These are phyloP conservation scores for Eucalyptus cloeziana DNA, from an alignment of 345 rosid species.

Conservation along the genomic window DNA sequence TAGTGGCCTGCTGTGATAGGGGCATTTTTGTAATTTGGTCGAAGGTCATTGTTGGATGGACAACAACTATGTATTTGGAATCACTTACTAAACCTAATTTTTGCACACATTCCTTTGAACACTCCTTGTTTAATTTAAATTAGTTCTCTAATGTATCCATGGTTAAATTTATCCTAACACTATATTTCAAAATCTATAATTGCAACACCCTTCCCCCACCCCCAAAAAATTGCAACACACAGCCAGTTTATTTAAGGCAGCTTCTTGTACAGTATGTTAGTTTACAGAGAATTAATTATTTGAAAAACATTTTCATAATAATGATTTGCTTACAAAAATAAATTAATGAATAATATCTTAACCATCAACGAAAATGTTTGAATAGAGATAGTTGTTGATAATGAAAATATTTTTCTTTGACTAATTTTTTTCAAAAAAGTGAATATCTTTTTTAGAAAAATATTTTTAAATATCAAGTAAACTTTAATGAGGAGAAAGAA, in stretches of 20 bases:
- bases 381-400: too few species aligned
- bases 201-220: not conserved
- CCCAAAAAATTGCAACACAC: not conserved
- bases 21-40: not conserved
- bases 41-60: not conserved
- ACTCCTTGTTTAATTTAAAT: not conserved
- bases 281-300: too few species aligned
- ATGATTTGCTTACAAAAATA: too few species aligned
- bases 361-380: too few species aligned
- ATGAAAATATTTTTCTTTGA: too few species aligned
- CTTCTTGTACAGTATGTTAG: not conserved
- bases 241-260: not conserved
- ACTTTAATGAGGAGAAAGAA: too few species aligned
- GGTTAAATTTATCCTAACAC: not conserved
- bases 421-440: too few species aligned
- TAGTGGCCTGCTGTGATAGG: not conserved
- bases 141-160: not conserved
- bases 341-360: too few species aligned
- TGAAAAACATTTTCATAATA: too few species aligned
- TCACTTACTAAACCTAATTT: not conserved
- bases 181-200: too few species aligned
- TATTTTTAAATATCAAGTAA: too few species aligned
- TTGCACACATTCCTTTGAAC: not conserved
- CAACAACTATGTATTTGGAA: not conserved
- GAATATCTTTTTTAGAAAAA: too few species aligned